Base-by-base conservation (phyloP, 2,329 filamentous ascomycete genomes). In the Purpureocillium takamizusanense region DNA sequence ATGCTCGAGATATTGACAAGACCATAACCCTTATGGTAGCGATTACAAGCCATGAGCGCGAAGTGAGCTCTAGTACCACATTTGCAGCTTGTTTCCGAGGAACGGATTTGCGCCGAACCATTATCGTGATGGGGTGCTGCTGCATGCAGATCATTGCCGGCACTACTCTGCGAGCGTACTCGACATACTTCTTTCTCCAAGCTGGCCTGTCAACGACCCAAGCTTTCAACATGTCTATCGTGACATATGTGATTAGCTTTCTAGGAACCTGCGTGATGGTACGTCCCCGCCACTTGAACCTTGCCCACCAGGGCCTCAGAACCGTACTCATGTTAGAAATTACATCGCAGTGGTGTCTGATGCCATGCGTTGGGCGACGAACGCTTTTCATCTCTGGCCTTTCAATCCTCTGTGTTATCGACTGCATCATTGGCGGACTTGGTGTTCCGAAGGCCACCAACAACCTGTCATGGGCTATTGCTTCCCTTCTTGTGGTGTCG, bases 401-500 rank as follows among this genome's bases (percentile, higher is more conserved):
- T 7, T 76, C 72, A 43, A 73, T 74, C 2, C 69, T 89, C 12
- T 62, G 89, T 46, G 67, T 86, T 53, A 80, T 90, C 59, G 86
- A 85, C n/a, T 87, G 88, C 1, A 69, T 87, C n/a, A n/a, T n/a
- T n/a, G n/a, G n/a, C n/a, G n/a, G n/a, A n/a, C n/a, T n/a, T n/a
- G n/a, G n/a, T n/a, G n/a, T n/a, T n/a, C n/a, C n/a, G n/a, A n/a
- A n/a, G n/a, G n/a, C n/a, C n/a, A n/a, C n/a, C n/a, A n/a, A n/a
- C n/a, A n/a, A n/a, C n/a, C n/a, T n/a, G n/a, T 80, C 81, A 7
- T 25, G 21, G 21, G 21, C 21, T 5, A 25, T 10, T 5, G 66
- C 86, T 39, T 83, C 82, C 1, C 87, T 83, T 0, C 83, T 90
- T 57, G 86, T 90, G 78, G 63, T 87, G 25, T 58, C 78, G 42